phyloP scores from a whole-genome alignment of 1,284 basidiomycete genomes.

The Tylopilus sp. region DNA sequence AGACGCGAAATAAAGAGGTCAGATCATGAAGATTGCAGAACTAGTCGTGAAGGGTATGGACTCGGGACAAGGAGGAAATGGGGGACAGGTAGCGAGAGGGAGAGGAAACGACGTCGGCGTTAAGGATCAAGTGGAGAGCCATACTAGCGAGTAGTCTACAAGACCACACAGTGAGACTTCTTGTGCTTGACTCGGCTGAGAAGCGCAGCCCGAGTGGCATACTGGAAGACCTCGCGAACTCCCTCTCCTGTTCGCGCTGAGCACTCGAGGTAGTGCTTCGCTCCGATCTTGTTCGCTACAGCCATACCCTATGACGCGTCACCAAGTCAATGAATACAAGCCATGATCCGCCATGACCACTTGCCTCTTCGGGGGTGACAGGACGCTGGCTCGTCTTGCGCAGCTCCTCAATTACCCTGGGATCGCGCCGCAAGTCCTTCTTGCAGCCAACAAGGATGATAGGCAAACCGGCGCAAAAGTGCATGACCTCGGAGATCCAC shows the following conservation, averaged over 20 bases:
- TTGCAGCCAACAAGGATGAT: slow-evolving; percentile 93
- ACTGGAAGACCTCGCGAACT: slow-evolving; percentile 90
- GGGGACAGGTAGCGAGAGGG: slow-evolving; percentile 15
- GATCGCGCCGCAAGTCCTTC: slow-evolving; percentile 83
- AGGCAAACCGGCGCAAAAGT: slow-evolving; percentile 86
- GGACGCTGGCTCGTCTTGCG: slow-evolving; percentile 81
- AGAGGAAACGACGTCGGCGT: slow-evolving; percentile 22
- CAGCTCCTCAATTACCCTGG: slow-evolving; percentile 77
- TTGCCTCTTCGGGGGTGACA: slow-evolving; percentile 72
- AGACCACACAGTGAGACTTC: slow-evolving; percentile 50
- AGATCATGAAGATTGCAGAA: slow-evolving; percentile 41
- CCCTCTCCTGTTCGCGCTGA: slow-evolving; percentile 88
- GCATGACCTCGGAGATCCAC: slow-evolving; percentile 95
- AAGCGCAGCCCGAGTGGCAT: slow-evolving; percentile 80
- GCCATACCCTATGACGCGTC: slow-evolving; percentile 65
- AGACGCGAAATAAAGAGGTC: slow-evolving; percentile 24
- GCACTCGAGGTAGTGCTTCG: slow-evolving; percentile 88
- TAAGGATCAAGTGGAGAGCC: slow-evolving; percentile 17
- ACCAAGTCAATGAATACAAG: slow-evolving; percentile 1
- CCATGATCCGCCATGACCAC: slow-evolving; percentile 11
- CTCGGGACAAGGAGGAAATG: slow-evolving; percentile 23
- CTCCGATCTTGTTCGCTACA: slow-evolving; percentile 86
- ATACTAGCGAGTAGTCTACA: slow-evolving; percentile 43
- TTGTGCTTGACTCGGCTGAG: slow-evolving; percentile 49
- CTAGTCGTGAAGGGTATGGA: slow-evolving; percentile 40